Conservation (phyloP, 495 filamentous ascomycete species). For the Penicillium canariense region DNA sequence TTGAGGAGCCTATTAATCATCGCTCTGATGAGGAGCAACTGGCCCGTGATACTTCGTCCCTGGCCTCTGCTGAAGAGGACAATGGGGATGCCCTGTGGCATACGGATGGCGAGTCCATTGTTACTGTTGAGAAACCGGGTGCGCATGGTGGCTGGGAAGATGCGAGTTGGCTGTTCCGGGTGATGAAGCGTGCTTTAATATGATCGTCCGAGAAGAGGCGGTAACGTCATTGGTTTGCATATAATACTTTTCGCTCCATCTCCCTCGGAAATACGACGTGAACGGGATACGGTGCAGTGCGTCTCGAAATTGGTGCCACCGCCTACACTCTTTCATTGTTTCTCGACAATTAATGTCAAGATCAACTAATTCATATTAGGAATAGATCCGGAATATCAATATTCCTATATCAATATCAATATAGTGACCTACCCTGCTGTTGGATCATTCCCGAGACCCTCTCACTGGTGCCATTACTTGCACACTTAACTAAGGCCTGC, state of each 20-base stretch:
- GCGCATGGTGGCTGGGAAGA: constrained; percentile 72
- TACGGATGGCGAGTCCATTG: constrained; percentile 26
- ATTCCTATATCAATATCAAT: no score
- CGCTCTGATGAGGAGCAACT: background rate
- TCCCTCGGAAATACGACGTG: background rate
- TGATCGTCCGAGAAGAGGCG: constrained; percentile 30
- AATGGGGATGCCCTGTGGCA: constrained; percentile 26
- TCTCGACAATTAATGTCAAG: no score
- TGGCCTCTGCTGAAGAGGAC: constrained; percentile 22
- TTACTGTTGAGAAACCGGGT: constrained; percentile 39
- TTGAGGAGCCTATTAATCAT: constrained; percentile 19
- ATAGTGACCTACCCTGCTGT: no score
- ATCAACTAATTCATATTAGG: no score
- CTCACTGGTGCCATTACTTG: no score
- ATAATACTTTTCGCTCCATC: background rate
- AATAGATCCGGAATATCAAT: no score
- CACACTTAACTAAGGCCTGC: no score
- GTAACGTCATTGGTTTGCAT: background rate
- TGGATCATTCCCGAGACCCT: no score
- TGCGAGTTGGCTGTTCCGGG: constrained; percentile 77
- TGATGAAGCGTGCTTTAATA: constrained; percentile 70
- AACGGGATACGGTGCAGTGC: background rate
- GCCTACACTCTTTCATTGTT: no score
- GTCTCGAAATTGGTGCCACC: no score
- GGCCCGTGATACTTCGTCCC: constrained; percentile 11